Evolutionary conservation across 495 filamentous ascomycete species (phyloP).

Genomic region (Aspergillus mulundensis): DNA sequence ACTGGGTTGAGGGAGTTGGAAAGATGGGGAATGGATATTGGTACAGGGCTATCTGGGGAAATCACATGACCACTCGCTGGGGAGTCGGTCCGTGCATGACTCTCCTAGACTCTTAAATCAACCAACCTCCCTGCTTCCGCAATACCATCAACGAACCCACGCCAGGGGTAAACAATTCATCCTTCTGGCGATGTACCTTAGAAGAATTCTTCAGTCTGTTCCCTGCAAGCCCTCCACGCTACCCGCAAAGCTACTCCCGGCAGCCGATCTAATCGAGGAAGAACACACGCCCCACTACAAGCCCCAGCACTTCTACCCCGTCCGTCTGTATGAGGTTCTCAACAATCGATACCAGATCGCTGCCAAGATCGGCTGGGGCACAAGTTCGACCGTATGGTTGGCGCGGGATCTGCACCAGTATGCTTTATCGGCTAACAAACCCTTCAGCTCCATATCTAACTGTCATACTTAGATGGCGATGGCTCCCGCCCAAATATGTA

Average conservation of each 20-base stretch:
- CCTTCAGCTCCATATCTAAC: too few species aligned
- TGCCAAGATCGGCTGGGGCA: constrained; percentile 45
- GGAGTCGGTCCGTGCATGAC: too few species aligned
- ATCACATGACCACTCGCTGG: constrained; percentile 10
- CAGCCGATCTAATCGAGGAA: constrained; percentile 16
- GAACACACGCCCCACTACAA: constrained; percentile 28
- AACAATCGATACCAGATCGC: constrained; percentile 35
- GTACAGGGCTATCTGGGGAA: too few species aligned
- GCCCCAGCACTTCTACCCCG: constrained; percentile 38
- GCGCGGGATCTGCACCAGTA: constrained; percentile 36
- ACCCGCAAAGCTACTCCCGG: constrained; percentile 13
- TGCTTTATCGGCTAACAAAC: too few species aligned
- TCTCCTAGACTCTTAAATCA: too few species aligned
- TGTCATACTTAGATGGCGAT: constrained; percentile 28
- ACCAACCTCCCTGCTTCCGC: too few species aligned
- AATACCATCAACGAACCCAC: too few species aligned
- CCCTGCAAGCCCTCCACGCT: constrained; percentile 12
- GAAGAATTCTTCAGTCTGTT: constrained; percentile 15
- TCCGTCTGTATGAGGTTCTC: constrained; percentile 37
- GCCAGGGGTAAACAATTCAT: too few species aligned
- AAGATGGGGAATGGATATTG: too few species aligned
- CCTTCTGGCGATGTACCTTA: constrained; percentile 15
- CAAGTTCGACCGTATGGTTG: constrained; percentile 45
- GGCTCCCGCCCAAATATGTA: constrained; percentile 23
- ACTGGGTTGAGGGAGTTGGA: too few species aligned